These are phyloP conservation scores for Setaria viridis DNA, from an alignment of 202 grass and related monocot species.

Conservation along the genomic window DNA sequence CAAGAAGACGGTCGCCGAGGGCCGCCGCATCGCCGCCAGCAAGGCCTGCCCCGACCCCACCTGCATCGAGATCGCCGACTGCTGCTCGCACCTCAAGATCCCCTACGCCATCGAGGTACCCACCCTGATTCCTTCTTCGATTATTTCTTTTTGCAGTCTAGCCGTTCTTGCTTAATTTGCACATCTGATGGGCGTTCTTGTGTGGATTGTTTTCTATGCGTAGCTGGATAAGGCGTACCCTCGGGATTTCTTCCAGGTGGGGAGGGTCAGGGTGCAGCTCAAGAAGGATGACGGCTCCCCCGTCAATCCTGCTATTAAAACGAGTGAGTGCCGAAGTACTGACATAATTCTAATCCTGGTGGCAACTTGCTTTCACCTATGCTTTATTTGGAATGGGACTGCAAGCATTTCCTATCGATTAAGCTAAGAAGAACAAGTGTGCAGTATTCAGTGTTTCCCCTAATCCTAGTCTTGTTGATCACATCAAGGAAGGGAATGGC, in stretches of 20 bases:
- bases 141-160: neutral
- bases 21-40: constrained; percentile 65
- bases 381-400: neutral
- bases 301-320: constrained; percentile 77
- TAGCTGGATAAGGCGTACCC: constrained; percentile 94
- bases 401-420: neutral
- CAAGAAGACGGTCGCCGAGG: constrained; percentile 89
- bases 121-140: neutral
- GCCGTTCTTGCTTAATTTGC: constrained; percentile 34
- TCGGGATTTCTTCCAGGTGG: constrained; percentile 90
- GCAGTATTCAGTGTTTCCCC: neutral
- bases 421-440: neutral
- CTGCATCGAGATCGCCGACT: constrained; percentile 88
- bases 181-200: neutral
- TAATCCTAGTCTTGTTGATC: neutral
- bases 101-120: constrained; percentile 70
- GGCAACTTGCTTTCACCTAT: constrained; percentile 10
- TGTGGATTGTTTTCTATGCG: constrained; percentile 14
- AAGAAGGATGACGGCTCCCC: constrained; percentile 78
- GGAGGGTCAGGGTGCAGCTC: constrained; percentile 90
- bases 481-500: neutral
- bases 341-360: neutral
- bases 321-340: constrained; percentile 55
- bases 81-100: constrained; percentile 86
- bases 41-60: constrained; percentile 91